Base-by-base conservation (phyloP, 176 grass and related monocot species). In the Aegilops speltoides region DNA sequence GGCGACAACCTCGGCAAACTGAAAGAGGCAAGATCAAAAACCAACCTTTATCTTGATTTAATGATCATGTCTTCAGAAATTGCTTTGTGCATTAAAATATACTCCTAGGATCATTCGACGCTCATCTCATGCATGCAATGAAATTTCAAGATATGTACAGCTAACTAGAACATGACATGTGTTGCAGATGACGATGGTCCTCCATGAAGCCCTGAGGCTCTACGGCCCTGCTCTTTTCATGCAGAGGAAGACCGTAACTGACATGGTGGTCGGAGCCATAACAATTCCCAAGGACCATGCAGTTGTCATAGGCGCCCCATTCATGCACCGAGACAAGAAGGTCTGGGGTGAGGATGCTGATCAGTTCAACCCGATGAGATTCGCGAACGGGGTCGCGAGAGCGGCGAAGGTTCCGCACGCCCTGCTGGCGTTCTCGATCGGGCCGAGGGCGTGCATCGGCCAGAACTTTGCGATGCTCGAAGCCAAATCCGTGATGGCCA, bases 21-120 rank as follows among this genome's bases (percentile, higher is more conserved):
- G 46, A 94, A 89, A 81, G 65, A 91, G 87, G 89, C 90, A 89
- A 86, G 70, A 34, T 45, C n/a, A 74, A 8, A 28, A 43, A 22
- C 7, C 17, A 85, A 36, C 17, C 29, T 33, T 20, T 79, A 24
- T 73, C 12, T 48, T 24, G 23, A 46, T 29, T 28, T 12, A n/a
- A 32, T 74, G 12, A 7, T 24, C 10, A 22, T 36, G 9, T 25
- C 33, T 19, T 52, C 17, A 64, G 28, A 15, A 46, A 32, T 65
- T 60, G 37, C 50, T 10, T 25, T 74, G 40, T 48, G n/a, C 14
- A 16, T 17, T 4, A 70, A 20, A 70, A 22, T 19, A 7, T 13
- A 46, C 28, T 28, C 2, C 0, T 34, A 34, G 41, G 41, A 45
- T 45, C 41, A 45, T 45, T 45, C 43, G 11, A 45, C 43, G 3